These are phyloP conservation scores for Lecanicillium sp. DNA, from an alignment of 2,329 filamentous ascomycete species.

Conservation along the genomic window DNA sequence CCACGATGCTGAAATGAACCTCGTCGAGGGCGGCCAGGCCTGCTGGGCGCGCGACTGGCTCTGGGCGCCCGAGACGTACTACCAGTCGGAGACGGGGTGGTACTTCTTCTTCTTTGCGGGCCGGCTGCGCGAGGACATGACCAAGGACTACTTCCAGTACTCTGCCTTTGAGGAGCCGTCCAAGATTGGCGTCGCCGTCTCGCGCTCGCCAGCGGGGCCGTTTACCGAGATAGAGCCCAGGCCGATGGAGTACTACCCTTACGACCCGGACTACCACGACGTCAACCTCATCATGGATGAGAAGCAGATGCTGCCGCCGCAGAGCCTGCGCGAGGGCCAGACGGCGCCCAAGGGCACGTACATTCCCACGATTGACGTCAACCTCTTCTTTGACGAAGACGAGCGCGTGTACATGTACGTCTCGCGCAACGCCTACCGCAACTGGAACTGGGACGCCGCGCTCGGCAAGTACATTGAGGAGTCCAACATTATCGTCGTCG, in stretches of 20 bases:
- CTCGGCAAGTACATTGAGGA: conserved; percentile 28
- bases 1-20: conserved; percentile 20
- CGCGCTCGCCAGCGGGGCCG: conserved; percentile 24
- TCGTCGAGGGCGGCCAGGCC: conserved; percentile 21
- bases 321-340: conserved; percentile 17
- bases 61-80: conserved; percentile 28
- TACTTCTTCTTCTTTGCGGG: conserved; percentile 29
- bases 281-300: conserved; percentile 30
- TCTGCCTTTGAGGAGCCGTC: conserved; percentile 26
- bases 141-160: conserved; percentile 25
- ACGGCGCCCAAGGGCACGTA: conserved; percentile 25
- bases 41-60: conserved; percentile 28
- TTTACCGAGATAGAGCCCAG: conserved; percentile 23
- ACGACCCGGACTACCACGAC: conserved; percentile 26
- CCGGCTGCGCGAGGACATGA: conserved; percentile 22
- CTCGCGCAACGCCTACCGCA: conserved; percentile 27
- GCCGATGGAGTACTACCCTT: conserved; percentile 26
- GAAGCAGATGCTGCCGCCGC: conserved; percentile 24
- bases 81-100: conserved; percentile 27
- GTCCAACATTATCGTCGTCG: conserved; percentile 28
- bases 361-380: conserved; percentile 34
- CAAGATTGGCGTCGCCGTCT: conserved; percentile 27
- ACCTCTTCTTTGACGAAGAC: conserved; percentile 37
- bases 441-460: conserved; percentile 27
- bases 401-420: conserved; percentile 26